These are phyloP conservation scores for Ligustrum vulgare DNA, from an alignment of 257 asterid genomes.

Conservation along the genomic window DNA sequence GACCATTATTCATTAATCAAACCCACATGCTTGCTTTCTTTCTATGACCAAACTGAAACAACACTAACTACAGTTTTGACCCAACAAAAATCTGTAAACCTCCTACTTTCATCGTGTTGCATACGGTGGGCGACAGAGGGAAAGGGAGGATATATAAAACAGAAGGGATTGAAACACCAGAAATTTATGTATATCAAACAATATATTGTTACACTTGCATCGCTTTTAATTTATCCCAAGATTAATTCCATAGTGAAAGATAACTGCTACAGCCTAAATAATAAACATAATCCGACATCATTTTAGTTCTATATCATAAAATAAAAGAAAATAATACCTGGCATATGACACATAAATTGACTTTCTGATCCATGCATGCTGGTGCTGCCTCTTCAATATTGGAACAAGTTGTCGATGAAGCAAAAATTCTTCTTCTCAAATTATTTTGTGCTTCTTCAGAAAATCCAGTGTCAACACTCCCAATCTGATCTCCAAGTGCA, in stretches of 20 bases:
- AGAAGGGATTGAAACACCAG: not conserved
- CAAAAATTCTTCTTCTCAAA: slow-evolving; percentile 55
- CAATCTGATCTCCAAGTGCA: slow-evolving; percentile 84
- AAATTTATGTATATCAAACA: too few relatives aligned
- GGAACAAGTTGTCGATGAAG: slow-evolving; percentile 32
- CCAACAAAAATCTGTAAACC: not conserved
- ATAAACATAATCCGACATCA: not conserved
- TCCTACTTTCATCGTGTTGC: not conserved
- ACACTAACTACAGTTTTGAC: too few relatives aligned
- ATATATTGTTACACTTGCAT: not conserved
- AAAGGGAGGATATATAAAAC: not conserved
- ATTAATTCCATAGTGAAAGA: not conserved
- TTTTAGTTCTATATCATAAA: not conserved
- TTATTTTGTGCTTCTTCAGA: slow-evolving; percentile 46
- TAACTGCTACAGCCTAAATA: not conserved
- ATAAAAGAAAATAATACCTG: slow-evolving; percentile 60
- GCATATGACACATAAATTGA: slow-evolving; percentile 71
- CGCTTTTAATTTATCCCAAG: not conserved
- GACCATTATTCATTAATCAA: too few relatives aligned
- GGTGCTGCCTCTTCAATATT: slow-evolving; percentile 37
- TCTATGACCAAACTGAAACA: not conserved
- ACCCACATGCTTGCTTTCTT: too few relatives aligned
- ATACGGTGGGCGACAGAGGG: not conserved
- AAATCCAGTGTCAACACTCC: slow-evolving; percentile 73
- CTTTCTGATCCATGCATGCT: slow-evolving; percentile 39